Base-by-base conservation (phyloP, 2,329 filamentous ascomycete genomes). In the Diaporthe australafricana region DNA sequence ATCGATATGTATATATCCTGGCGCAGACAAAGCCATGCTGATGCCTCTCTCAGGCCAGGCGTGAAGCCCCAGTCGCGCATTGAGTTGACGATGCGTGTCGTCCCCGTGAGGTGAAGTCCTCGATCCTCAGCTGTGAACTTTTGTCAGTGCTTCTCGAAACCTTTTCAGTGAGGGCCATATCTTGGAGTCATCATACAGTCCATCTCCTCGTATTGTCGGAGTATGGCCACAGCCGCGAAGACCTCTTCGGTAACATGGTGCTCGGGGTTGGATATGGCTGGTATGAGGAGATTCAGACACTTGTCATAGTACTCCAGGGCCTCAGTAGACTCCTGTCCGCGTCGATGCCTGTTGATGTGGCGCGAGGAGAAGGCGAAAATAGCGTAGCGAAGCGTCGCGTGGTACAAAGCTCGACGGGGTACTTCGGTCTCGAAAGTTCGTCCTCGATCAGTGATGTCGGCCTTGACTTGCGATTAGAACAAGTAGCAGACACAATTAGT, bases 241-340 rank as follows among this genome's bases (percentile, higher is more conserved):
- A 68, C 38, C 12, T 68, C 65, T 25, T 68, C 65, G 4, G 35
- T 47, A 3, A 68, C 65, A 45, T 55, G 50, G 25, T 53, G n/a
- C 5, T 53, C 48, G 14, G 65, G 65, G 17, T 52, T 30, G 7
- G 65, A 69, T 25, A 69, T 69, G 22, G 52, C 22, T 5, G 67
- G 67, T 11, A 69, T 69, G 14, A 69, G 45, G 9, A 69, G 67
- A 60, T 60, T 60, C 14, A 69, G 52, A n/a, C 67, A 69, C 53
- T 60, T 60, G 42, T 69, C 47, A 17, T 69, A 69, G 14, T 69
- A 60, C 45, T 69, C 67, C 1, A 69, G 42, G 5, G 67, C 55
- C 55, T 69, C 67, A 25, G 52, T 69, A 2, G 42, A 47, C 16
- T 40, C 56, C 38, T 45, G 56, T 3, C 56, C 38, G 9, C 38